Percentiles rank a stretch among this genome's conserved stretches.
These are phyloP conservation scores for Amanita pallidorosea DNA, from an alignment of 768 basidiomycete genomes.

Conservation along the genomic window DNA sequence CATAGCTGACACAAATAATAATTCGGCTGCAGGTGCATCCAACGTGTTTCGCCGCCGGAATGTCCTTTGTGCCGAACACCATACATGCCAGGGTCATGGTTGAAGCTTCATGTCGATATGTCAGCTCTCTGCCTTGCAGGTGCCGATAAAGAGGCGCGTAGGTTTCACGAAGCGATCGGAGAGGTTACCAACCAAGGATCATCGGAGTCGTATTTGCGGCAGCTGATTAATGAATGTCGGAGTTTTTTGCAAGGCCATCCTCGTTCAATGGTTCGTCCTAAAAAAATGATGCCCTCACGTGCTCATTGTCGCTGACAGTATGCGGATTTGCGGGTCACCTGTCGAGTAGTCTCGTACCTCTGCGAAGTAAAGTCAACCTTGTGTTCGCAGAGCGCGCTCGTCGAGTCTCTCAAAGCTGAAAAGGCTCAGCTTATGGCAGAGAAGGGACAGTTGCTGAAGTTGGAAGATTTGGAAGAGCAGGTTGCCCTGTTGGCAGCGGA, in stretches of 20 bases:
- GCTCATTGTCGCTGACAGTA: constrained; percentile 23
- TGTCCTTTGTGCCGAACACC: constrained; percentile 58
- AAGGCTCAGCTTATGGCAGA: constrained; percentile 22
- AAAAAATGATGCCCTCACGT: not conserved
- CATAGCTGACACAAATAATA: not conserved
- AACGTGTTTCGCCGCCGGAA: constrained; percentile 30
- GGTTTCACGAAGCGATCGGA: constrained; percentile 43
- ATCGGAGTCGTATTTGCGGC: constrained; percentile 35
- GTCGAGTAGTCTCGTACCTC: constrained; percentile 38
- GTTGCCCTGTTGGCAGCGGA: constrained; percentile 22
- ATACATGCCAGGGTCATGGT: constrained; percentile 34
- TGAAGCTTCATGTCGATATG: constrained; percentile 52
- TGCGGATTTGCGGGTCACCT: constrained; percentile 37
- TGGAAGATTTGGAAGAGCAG: constrained; percentile 14
- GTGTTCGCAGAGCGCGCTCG: constrained; percentile 21
- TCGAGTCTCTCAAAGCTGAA: constrained; percentile 20
- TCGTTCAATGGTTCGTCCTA: constrained; percentile 29
- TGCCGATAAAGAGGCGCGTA: constrained; percentile 33
- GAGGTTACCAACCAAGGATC: constrained; percentile 46
- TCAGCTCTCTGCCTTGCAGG: constrained; percentile 17
- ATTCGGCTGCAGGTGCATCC: constrained; percentile 38
- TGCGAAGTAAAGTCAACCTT: constrained; percentile 35
- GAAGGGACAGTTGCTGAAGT: constrained; percentile 21
- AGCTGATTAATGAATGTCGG: constrained; percentile 39
- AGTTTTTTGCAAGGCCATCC: constrained; percentile 36